These are phyloP conservation scores for Colletotrichum australisinense DNA, from an alignment of 2,329 filamentous ascomycete genomes.

Conservation along the genomic window DNA sequence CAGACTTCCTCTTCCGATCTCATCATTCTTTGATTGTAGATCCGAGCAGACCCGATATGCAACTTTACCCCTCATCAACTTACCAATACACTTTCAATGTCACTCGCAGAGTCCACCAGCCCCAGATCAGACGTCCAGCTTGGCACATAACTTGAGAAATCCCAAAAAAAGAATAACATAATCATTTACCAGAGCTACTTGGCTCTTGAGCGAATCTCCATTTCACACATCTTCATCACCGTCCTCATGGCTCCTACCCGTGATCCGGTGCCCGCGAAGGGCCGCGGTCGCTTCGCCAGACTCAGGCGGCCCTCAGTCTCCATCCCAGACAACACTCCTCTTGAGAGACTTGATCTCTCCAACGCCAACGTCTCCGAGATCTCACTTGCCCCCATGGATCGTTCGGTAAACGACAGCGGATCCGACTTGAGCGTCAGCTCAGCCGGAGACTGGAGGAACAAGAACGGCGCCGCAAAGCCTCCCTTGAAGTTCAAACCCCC, in stretches of 20 bases:
- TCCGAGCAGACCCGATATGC: constrained; percentile 34
- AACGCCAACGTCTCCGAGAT: constrained; percentile 35
- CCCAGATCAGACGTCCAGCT: constrained; percentile 36
- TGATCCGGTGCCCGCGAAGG: constrained; percentile 27
- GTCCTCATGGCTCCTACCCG: constrained; percentile 31
- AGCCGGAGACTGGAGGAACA: constrained; percentile 20
- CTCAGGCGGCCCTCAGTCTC: constrained; percentile 32
- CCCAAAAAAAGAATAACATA: constrained; percentile 7
- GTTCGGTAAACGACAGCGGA: constrained; percentile 17
- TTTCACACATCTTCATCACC: not conserved
- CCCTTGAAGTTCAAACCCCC: constrained; percentile 35
- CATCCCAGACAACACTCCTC: constrained; percentile 29
- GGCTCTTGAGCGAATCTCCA: constrained; percentile 2
- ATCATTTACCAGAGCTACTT: not conserved
- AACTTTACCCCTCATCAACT: constrained; percentile 33
- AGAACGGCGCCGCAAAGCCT: constrained; percentile 18
- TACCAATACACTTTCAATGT: constrained; percentile 34
- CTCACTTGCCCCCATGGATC: constrained; percentile 26
- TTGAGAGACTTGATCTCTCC: constrained; percentile 27
- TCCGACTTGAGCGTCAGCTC: constrained; percentile 29
- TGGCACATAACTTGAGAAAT: constrained; percentile 35
- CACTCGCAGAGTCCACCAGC: constrained; percentile 31
- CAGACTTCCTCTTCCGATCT: constrained; percentile 25
- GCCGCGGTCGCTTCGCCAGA: constrained; percentile 24
- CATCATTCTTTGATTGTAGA: constrained; percentile 34